phyloP scores from a whole-genome alignment of 1,139 yeast species.

The Kurtzmaniella natalensis region DNA sequence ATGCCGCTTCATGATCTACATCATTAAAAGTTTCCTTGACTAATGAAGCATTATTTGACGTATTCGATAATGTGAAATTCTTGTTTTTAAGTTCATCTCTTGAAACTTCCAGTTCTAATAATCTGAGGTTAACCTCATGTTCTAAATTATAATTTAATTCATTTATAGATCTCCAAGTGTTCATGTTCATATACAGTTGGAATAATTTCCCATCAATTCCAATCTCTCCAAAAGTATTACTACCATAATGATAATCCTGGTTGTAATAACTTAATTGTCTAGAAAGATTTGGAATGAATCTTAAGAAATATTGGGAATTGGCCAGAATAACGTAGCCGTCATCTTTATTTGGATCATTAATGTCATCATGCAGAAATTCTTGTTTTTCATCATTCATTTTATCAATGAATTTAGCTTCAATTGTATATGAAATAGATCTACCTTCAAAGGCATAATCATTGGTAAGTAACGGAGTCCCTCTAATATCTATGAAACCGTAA shows the following conservation, averaged over 20 bases:
- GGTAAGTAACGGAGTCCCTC: constrained; percentile 43
- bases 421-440: constrained; percentile 38
- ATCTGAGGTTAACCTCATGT: constrained; percentile 31
- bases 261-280: constrained; percentile 27
- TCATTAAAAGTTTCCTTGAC: background rate
- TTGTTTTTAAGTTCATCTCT: constrained; percentile 30
- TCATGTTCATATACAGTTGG: constrained; percentile 19
- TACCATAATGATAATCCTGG: constrained; percentile 19
- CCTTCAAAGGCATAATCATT: constrained; percentile 41
- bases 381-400: constrained; percentile 20
- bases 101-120: constrained; percentile 24
- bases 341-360: constrained; percentile 33
- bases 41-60: constrained; percentile 1
- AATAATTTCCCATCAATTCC: constrained; percentile 38
- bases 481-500: constrained; percentile 34
- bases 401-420: constrained; percentile 43
- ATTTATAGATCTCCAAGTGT: constrained; percentile 34
- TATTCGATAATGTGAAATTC: constrained; percentile 20
- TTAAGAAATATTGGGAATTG: constrained; percentile 33
- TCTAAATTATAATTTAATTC: constrained; percentile 28
- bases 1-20: constrained; percentile 8
- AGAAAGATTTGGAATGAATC: constrained; percentile 39
- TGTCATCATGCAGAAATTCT: constrained; percentile 32
- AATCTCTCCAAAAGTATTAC: constrained; percentile 23
- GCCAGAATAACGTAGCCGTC: constrained; percentile 35